A percentile compares a stretch with the other conserved stretches of the same genome.
These are phyloP conservation scores for Thraustochytrium sp. DNA, from an alignment of 352 stramenopile species.

Conservation along the genomic window DNA sequence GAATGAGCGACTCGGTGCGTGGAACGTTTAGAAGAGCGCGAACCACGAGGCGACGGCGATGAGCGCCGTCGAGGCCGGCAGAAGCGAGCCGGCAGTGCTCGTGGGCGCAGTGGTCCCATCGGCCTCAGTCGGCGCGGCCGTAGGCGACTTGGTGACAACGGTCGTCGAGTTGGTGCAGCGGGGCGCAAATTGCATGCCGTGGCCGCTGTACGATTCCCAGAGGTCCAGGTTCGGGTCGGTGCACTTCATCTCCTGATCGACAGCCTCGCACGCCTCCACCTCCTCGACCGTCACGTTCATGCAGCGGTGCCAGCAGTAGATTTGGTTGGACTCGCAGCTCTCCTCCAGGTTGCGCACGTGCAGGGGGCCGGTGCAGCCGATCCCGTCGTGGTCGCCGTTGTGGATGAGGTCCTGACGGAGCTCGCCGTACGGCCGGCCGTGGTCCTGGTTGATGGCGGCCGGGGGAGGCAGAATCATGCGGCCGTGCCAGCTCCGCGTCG, in stretches of 20 bases:
- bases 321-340: constrained; percentile 50
- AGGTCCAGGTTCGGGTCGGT: neutral
- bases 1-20: too few relatives aligned
- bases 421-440: constrained; percentile 53
- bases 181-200: neutral
- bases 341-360: neutral
- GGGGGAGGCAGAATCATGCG: constrained; percentile 61
- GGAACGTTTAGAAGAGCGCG: too few relatives aligned
- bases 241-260: constrained; percentile 13
- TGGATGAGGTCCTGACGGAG: constrained; percentile 48
- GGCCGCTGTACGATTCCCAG: neutral
- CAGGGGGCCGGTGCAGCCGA: constrained; percentile 13
- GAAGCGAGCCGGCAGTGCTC: neutral
- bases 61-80: neutral
- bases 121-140: neutral
- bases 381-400: constrained; percentile 3
- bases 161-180: neutral
- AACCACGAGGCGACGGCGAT: neutral
- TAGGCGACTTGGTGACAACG: neutral
- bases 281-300: constrained; percentile 50
- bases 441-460: constrained; percentile 49
- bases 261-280: neutral
- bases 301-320: constrained; percentile 61
- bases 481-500: constrained; percentile 55
- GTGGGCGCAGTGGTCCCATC: neutral